Base-by-base conservation (phyloP, 352 stramenopile genomes). In the Globisporangium solare region DNA sequence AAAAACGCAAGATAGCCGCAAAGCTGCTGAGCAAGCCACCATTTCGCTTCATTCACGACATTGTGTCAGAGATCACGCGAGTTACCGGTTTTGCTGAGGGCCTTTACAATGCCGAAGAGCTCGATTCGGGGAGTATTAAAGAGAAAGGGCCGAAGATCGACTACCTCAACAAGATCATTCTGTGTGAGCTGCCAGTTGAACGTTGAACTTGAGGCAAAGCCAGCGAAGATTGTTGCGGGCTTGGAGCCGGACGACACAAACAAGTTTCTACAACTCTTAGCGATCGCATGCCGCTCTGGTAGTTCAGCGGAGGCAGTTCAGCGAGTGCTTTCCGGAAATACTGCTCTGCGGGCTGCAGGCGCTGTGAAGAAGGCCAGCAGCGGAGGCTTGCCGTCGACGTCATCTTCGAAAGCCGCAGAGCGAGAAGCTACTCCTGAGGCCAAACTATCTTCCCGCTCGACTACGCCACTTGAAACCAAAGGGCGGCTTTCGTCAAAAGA, bases 211-310 rank as follows among this genome's bases (percentile, higher is more conserved):
- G 83, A 97, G 20, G 92, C 92, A 21, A 90, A 86, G 50, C 73
- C 92, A 14, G 78, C 66, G 14, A 97, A 97, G 61, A 82, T 82
- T 53, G 89, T 98, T 17, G 89, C 92, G 3, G 96, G 95, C 15
- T 72, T 98, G 15, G 94, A 98, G 47, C 67, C 93, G 2, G 93
- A 98, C 49, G 91, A 92, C 48, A 99, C 95, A 18, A 97, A 97
- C 71, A 91, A 89, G 58, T 89, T 98, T 39, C 63, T 98, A 22
- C 94, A 98, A 67, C 58, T 98, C 6, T 63, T 98, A 46, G 77
- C 71, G 14, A 65, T 98, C 21, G 82, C 92, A 2, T 92, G 78
- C 58, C 74, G 72, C 52, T 64, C 66, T 12, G 85, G 81, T 1
- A 86, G 76, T 57, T 93, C 83, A 1, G 63, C 58, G 1, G 81